These are phyloP conservation scores for Retiboletus fuscus DNA, from an alignment of 1,284 basidiomycete genomes.

Conservation along the genomic window DNA sequence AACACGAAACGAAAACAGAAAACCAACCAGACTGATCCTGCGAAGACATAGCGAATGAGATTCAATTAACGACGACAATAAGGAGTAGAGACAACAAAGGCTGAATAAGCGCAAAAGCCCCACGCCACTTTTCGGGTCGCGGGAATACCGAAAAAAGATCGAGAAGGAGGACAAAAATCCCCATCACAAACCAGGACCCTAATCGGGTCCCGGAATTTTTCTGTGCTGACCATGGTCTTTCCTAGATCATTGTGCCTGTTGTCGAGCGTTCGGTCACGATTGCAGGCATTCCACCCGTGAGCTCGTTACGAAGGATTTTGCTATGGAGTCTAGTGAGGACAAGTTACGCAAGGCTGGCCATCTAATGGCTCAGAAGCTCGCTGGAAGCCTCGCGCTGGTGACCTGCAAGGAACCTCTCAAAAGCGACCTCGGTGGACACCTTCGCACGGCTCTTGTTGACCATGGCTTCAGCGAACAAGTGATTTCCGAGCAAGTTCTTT, in stretches of 20 bases:
- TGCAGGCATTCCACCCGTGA: conserved; percentile 98
- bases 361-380: conserved; percentile 96
- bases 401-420: conserved; percentile 99
- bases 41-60: no score
- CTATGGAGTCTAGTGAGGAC: conserved; percentile 92
- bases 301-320: conserved; percentile 96
- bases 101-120: no score
- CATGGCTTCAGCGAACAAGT: conserved; percentile 90
- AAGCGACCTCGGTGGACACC: conserved; percentile 91
- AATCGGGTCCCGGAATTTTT: no score
- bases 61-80: no score
- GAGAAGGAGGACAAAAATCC: no score
- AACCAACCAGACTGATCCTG: no score
- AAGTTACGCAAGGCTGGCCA: conserved; percentile 94
- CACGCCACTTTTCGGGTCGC: no score
- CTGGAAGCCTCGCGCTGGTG: conserved; percentile 95
- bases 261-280: conserved; percentile 99
- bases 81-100: no score
- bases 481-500: conserved; percentile 77
- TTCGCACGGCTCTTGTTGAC: conserved; percentile 83
- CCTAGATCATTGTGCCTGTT: conserved; percentile 93
- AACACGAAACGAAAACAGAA: no score
- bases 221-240: conserved; percentile 10
- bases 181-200: no score
- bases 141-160: no score